These are phyloP conservation scores for Mortierella claussenii DNA, from an alignment of 192 early-diverging fungal genomes.

Conservation along the genomic window DNA sequence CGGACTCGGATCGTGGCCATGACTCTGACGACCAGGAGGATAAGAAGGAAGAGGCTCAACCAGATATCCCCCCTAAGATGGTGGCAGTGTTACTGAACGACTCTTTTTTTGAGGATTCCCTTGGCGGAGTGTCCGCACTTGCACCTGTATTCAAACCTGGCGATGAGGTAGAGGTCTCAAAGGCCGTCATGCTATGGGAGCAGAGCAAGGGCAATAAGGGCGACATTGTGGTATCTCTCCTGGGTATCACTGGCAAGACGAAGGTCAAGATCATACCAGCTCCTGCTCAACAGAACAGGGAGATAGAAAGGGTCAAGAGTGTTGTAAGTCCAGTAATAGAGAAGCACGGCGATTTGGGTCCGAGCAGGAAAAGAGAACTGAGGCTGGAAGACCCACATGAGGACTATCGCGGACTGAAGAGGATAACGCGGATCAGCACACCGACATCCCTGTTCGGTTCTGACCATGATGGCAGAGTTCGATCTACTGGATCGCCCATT, in stretches of 20 bases:
- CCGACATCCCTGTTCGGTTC: too few species aligned
- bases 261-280: constrained; percentile 2
- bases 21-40: background rate
- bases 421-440: too few species aligned
- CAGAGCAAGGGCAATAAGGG: background rate
- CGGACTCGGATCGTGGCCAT: constrained; percentile 4
- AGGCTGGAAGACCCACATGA: too few species aligned
- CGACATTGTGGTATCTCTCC: background rate
- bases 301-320: background rate
- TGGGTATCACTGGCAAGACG: background rate
- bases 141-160: constrained; percentile 9
- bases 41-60: background rate
- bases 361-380: background rate
- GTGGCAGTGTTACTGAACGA: constrained; percentile 20
- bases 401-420: too few species aligned
- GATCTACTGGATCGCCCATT: background rate
- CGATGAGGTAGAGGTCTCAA: background rate
- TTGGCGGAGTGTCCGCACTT: background rate
- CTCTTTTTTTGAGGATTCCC: background rate
- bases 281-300: background rate
- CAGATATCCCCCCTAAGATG: background rate
- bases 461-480: too few species aligned
- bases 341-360: background rate
- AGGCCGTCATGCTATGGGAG: constrained; percentile 8
- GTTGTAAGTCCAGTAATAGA: background rate